phyloP scores from a whole-genome alignment of 2,329 filamentous ascomycete genomes.

The Daldinia sp. region DNA sequence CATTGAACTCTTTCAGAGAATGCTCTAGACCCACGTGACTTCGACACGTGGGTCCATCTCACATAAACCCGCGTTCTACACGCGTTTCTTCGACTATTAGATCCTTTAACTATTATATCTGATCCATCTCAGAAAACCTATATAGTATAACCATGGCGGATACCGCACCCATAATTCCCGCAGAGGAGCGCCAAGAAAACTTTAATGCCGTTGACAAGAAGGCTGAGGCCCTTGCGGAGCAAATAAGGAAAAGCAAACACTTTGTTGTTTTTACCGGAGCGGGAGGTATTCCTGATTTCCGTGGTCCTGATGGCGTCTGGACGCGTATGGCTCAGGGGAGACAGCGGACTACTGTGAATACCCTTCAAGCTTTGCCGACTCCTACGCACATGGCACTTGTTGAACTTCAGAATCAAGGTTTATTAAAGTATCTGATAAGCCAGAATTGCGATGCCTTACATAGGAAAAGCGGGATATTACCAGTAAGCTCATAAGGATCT shows the following conservation, averaged over 20 bases:
- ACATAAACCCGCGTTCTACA: too few relatives aligned
- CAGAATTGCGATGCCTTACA: constrained; percentile 58
- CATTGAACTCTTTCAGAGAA: too few relatives aligned
- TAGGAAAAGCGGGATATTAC: constrained; percentile 55
- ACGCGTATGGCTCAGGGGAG: constrained; percentile 54
- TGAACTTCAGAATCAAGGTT: constrained; percentile 51
- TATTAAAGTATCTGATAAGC: constrained; percentile 55
- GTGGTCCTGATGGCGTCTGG: constrained; percentile 57
- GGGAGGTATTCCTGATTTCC: constrained; percentile 59
- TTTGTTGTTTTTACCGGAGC: constrained; percentile 58
- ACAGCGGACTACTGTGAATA: constrained; percentile 46
- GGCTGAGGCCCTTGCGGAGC: constrained; percentile 48
- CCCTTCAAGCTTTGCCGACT: constrained; percentile 55
- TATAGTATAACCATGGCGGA: constrained; percentile 26
- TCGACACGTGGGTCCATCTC: too few relatives aligned
- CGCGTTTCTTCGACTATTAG: too few relatives aligned
- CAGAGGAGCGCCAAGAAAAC: constrained; percentile 41
- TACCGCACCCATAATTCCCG: constrained; percentile 38
- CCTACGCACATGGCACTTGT: constrained; percentile 58
- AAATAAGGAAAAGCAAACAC: constrained; percentile 54
- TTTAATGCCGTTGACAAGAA: constrained; percentile 47
- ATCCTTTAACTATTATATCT: too few relatives aligned
- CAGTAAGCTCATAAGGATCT: constrained; percentile 43
- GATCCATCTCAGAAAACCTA: not conserved
- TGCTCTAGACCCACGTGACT: too few relatives aligned